Conservation (phyloP, 2,329 filamentous ascomycete genomes). For the Colletotrichum echinochloae region DNA sequence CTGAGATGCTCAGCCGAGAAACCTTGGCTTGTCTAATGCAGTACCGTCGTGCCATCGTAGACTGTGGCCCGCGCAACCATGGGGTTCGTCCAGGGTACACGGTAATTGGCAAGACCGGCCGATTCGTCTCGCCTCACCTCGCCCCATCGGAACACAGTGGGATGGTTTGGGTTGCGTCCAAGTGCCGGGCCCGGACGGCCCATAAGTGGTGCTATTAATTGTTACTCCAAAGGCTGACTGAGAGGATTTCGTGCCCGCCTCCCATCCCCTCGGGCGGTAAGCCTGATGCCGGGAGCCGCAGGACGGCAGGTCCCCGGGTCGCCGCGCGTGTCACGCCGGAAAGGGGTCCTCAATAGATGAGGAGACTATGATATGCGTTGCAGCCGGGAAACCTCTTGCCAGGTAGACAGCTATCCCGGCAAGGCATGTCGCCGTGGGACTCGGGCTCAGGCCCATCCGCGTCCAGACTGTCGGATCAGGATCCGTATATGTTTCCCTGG, state of each 20-base stretch:
- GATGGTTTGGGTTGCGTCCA: neutral
- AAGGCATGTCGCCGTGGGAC: neutral
- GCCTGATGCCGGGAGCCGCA: neutral
- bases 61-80: neutral
- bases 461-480: conserved; percentile 26
- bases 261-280: too few species aligned
- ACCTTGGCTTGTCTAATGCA: conserved; percentile 20
- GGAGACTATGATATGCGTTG: neutral
- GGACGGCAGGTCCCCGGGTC: neutral
- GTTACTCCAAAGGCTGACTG: neutral
- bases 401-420: neutral
- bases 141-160: neutral
- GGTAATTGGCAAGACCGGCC: neutral
- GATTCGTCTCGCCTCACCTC: neutral
- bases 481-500: conserved; percentile 17
- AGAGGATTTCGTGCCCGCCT: neutral
- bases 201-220: neutral
- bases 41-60: neutral
- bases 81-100: conserved; percentile 22
- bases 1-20: conserved; percentile 23
- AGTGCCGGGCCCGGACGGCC: neutral
- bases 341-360: neutral
- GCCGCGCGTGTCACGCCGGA: neutral
- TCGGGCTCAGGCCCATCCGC: conserved; percentile 6
- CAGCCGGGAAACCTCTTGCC: neutral